Conservation (phyloP, 2,329 filamentous ascomycete genomes). For the Apiospora marii region DNA sequence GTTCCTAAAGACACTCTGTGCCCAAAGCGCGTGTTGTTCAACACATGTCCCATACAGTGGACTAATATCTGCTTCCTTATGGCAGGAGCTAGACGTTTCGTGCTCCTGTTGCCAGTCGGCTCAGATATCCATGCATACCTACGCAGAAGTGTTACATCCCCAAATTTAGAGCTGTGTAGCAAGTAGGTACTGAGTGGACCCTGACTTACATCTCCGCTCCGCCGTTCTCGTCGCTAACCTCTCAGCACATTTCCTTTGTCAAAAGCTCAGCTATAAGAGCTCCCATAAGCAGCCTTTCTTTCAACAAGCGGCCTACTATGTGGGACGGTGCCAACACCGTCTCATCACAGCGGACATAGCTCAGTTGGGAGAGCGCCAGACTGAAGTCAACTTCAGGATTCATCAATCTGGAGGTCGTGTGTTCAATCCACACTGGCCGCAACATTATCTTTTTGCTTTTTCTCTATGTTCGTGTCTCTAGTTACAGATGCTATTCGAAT, state of each 20-base stretch:
- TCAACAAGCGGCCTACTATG: slow-evolving; percentile 7
- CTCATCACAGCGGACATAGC: slow-evolving; percentile 23
- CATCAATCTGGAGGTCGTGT: slow-evolving; percentile 24
- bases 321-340: slow-evolving; percentile 9
- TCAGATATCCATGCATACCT: not conserved
- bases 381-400: slow-evolving; percentile 13
- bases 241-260: not conserved
- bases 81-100: not conserved
- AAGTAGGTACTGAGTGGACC: not conserved
- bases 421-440: slow-evolving; percentile 24
- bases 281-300: not conserved
- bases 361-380: slow-evolving; percentile 25
- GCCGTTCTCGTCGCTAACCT: not conserved
- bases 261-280: not conserved
- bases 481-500: not conserved
- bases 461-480: not conserved
- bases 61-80: not conserved
- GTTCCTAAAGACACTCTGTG: no score
- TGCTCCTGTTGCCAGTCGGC: not conserved
- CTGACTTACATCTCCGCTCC: not conserved
- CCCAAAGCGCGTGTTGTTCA: not conserved
- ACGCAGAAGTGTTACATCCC: no score
- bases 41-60: not conserved
- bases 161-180: not conserved
- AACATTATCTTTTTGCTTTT: not conserved